A percentile compares a stretch with the other conserved stretches of the same genome.
These are phyloP conservation scores for Corynespora cassiicola DNA, from an alignment of 2,329 filamentous ascomycete species.

Conservation along the genomic window DNA sequence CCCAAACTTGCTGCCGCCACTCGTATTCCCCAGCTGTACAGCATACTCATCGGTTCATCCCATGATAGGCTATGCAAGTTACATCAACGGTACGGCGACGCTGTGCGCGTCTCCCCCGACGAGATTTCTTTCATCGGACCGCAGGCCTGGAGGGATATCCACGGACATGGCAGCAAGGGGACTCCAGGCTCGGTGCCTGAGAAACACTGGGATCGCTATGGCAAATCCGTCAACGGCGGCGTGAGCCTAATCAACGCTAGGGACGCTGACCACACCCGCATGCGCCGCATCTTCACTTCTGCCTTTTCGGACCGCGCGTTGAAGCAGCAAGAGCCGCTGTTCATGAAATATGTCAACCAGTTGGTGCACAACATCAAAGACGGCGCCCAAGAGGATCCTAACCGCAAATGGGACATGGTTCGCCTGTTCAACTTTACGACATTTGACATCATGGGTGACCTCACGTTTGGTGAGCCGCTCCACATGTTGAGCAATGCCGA, in stretches of 20 bases:
- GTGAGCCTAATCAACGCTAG: constrained; percentile 29
- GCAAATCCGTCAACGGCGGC: constrained; percentile 30
- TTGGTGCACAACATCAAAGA: constrained; percentile 43
- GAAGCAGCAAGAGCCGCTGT: constrained; percentile 39
- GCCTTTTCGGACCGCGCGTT: constrained; percentile 46
- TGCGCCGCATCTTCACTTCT: constrained; percentile 27
- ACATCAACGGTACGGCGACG: constrained; percentile 40
- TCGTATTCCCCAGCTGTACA: constrained; percentile 25
- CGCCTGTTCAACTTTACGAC: constrained; percentile 19
- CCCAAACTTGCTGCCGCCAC: constrained; percentile 39
- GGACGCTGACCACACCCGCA: constrained; percentile 17
- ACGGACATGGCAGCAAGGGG: constrained; percentile 30
- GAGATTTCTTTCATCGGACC: constrained; percentile 20
- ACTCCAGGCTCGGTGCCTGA: constrained; percentile 14
- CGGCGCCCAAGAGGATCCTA: constrained; percentile 28
- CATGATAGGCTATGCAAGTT: constrained; percentile 19
- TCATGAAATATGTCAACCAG: constrained; percentile 45
- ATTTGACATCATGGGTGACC: too few species aligned
- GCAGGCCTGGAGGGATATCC: constrained; percentile 27
- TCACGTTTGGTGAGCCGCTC: constrained; percentile 31
- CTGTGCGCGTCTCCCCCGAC: constrained; percentile 27
- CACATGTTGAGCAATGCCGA: constrained; percentile 31
- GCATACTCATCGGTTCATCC: constrained; percentile 17
- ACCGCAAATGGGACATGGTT: constrained; percentile 36
- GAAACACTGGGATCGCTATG: constrained; percentile 25